Evolutionary conservation across 1,284 basidiomycete genomes (phyloP), one percentile per base, ranked within the genome.

Genomic region (Ganoderma sinense): DNA sequence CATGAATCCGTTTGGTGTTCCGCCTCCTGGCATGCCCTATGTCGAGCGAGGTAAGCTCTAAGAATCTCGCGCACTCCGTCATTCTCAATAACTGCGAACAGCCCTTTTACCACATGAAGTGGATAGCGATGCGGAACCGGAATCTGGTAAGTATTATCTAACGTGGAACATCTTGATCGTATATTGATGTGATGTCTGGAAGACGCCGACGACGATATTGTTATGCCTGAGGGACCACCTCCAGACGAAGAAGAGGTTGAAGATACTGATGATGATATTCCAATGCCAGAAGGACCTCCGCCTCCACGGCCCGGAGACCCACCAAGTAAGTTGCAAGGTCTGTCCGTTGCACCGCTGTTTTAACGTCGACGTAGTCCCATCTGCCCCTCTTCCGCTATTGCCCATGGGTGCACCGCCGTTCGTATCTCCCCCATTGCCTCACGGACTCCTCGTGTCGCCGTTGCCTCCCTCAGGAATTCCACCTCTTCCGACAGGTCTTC

Each of bases 21-120:
- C 97, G 26, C 97, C 97, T 26, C 97, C 97, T 11, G 97, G 97
- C 10, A 95, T 98, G 96, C 96, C 95, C 11, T 98, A 98, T 80
- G 83, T 89, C 62, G 96, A 98, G 78, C 86, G 92, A 82, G 87
- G 94, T 96, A 75, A 82, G 92, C 85, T 45, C 33, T 53, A 1
- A 31, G n/a, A 20, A 36, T 60, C 13, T 5, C 4, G 31, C 31
- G 11, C 14, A 14, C 23, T 7, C 13, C 13, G 23, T 45, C 31
- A 40, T n/a, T 48, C 29, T 23, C 68, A 61, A 59, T 14, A 16
- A 39, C 18, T 36, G 16, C 11, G 33, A 40, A 26, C 75, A 93
- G 91, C 90, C 53, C 81, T 90, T 6, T 79, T 85, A 45, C 87
- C 88, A 16, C 89, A 88, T 59, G 91, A 94, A 78, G 80, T 88